Base-by-base conservation (phyloP, 176 grass and related monocot genomes). In the Guadua angustifolia region DNA sequence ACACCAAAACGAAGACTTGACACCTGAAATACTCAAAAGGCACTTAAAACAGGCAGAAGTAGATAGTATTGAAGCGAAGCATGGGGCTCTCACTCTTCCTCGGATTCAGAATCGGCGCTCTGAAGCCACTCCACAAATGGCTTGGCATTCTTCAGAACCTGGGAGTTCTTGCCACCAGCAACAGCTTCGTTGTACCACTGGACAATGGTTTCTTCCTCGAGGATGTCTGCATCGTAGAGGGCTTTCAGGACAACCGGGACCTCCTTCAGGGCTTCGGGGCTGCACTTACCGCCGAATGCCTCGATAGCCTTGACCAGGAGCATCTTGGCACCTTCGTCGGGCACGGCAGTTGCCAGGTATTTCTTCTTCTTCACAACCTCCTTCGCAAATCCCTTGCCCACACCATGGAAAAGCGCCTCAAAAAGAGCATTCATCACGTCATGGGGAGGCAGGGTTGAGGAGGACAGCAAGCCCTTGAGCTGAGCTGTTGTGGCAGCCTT, bases 41-140 rank as follows among this genome's bases (percentile, higher is more conserved):
- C 7, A 63, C 17, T 6, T 43, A 4, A n/a, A 21, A 60, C 57
- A 78, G 57, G 26, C 6, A 3, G 10, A 8, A 64, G 12, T 33
- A 81, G 50, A 43, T 53, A 29, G 17, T 19, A 75, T 9, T 9
- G 1, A 50, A n/a, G 33, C 6, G 17, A 3, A 1, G 51, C 32
- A 19, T 43, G 11, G 21, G 32, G 0, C 22, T 24, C 42, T 89
- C 66, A 87, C 51, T 93, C 88, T 24, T 94, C 89, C 67, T 98
- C 95, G 0, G 81, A 74, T 21, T 97, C 94, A 0, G 90, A 90
- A 19, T 93, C 95, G 0, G 93, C 93, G 26, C 67, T 92, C 89
- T 90, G 84, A 16, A 98, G 93, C 91, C 95, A 98, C 76, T 87
- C 89, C 1, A 98, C 87, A 15, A 95, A 95, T 0, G 85, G 85